phyloP scores from a whole-genome alignment of 2,329 filamentous ascomycete species.

The Alternaria panax region DNA sequence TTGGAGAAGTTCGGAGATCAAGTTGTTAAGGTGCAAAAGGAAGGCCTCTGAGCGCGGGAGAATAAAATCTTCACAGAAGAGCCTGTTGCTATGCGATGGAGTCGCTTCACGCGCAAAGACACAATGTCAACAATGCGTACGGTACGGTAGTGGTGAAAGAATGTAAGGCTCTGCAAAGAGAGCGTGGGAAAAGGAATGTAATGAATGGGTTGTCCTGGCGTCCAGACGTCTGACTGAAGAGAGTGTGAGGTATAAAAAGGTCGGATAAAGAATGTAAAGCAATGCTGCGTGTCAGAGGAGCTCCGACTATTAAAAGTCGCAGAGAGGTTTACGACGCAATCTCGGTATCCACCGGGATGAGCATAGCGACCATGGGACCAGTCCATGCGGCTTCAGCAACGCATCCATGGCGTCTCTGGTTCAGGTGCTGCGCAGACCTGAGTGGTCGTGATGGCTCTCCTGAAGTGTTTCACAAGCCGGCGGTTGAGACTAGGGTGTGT shows the following conservation, averaged over 20 bases:
- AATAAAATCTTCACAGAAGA: constrained; percentile 45
- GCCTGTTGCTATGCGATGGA: constrained; percentile 1
- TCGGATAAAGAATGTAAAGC: constrained; percentile 36
- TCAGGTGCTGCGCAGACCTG: constrained; percentile 27
- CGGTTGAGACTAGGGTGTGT: constrained; percentile 45
- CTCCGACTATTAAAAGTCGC: constrained; percentile 38
- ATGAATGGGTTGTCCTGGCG: constrained; percentile 45
- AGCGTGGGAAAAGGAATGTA: constrained; percentile 29
- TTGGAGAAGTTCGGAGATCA: constrained; percentile 1
- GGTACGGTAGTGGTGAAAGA: constrained; percentile 33
- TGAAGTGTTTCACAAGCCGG: constrained; percentile 45
- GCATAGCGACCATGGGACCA: constrained; percentile 26
- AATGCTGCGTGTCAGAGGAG: constrained; percentile 21
- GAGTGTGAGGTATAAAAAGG: constrained; percentile 38
- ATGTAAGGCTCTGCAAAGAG: constrained; percentile 37
- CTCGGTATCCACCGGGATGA: constrained; percentile 24
- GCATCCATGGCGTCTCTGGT: constrained; percentile 32
- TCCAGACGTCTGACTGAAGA: constrained; percentile 31
- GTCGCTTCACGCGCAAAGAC: constrained; percentile 18
- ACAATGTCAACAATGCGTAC: constrained; percentile 25
- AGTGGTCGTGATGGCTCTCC: constrained; percentile 37
- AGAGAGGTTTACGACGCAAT: constrained; percentile 33
- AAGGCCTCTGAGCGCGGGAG: constrained; percentile 10
- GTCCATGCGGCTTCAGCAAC: constrained; percentile 31
- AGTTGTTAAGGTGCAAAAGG: not conserved